Conservation (phyloP, 2,329 filamentous ascomycete species). For the Aspergillus oerlinghausenensis region DNA sequence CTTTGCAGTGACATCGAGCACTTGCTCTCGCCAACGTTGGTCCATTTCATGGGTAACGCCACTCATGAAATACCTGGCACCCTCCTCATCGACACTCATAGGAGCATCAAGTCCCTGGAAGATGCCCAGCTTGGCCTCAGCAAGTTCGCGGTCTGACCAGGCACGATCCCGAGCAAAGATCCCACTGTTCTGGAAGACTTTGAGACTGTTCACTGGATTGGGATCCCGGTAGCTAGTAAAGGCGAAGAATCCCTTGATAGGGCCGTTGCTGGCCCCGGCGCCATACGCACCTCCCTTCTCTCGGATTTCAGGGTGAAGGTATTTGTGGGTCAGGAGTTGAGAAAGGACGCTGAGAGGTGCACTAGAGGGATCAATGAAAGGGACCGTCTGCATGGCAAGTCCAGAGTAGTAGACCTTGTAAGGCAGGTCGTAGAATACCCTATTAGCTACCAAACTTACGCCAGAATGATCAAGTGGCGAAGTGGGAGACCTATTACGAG, state of each 20-base stretch:
- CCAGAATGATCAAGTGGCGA: slow-evolving; percentile 18
- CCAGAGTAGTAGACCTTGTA: slow-evolving; percentile 97
- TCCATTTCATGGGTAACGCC: slow-evolving; percentile 87
- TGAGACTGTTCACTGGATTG: slow-evolving; percentile 82
- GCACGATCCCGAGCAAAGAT: slow-evolving; percentile 74
- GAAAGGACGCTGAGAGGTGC: slow-evolving; percentile 83
- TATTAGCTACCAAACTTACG: slow-evolving; percentile 45
- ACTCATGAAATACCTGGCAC: slow-evolving; percentile 77
- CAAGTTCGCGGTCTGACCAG: slow-evolving; percentile 80
- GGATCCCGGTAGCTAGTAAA: slow-evolving; percentile 98
- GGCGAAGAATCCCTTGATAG: slow-evolving; percentile 79
- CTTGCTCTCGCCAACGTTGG: slow-evolving; percentile 72
- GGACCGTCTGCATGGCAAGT: slow-evolving; percentile 73
- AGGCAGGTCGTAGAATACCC: slow-evolving; percentile 87
- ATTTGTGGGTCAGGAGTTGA: slow-evolving; percentile 91
- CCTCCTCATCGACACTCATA: slow-evolving; percentile 78
- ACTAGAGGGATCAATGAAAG: slow-evolving; percentile 70
- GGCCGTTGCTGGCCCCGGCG: slow-evolving; percentile 77
- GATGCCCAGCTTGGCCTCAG: slow-evolving; percentile 92
- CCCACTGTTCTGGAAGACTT: slow-evolving; percentile 78
- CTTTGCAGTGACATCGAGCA: slow-evolving; percentile 78
- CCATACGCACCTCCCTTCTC: slow-evolving; percentile 98
- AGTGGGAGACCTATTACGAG: slow-evolving; percentile 41
- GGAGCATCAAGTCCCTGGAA: slow-evolving; percentile 93
- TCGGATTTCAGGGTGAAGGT: slow-evolving; percentile 93